Conservation (phyloP, 2,329 filamentous ascomycete species). For the Aspergillus intermedius region DNA sequence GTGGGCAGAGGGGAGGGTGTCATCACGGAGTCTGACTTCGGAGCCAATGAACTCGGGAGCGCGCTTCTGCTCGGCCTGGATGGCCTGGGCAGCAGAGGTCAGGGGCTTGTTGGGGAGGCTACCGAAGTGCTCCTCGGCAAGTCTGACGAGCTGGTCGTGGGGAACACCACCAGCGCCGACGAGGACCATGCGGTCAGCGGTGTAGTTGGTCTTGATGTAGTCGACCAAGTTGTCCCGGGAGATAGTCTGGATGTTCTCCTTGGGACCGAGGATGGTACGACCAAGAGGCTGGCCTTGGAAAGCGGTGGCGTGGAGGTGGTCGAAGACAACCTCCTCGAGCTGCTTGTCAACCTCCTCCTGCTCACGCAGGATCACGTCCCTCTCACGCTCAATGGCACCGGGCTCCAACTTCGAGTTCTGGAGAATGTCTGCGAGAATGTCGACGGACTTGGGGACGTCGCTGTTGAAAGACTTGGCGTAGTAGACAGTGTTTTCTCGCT, state of each 20-base stretch:
- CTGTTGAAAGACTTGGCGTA: constrained; percentile 99
- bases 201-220: constrained; percentile 99
- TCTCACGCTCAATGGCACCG: constrained; percentile 89
- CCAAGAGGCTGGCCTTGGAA: constrained; percentile 95
- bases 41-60: constrained; percentile 95
- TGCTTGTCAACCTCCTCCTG: constrained; percentile 99
- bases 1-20: constrained; percentile 92
- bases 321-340: constrained; percentile 98
- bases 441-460: constrained; percentile 91
- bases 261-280: constrained; percentile 94
- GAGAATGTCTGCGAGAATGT: constrained; percentile 97
- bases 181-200: constrained; percentile 97
- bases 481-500: constrained; percentile 99
- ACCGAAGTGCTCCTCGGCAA: constrained; percentile 94
- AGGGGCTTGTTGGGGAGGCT: constrained; percentile 68
- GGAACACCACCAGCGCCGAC: constrained; percentile 91
- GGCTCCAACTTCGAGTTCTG: constrained; percentile 98
- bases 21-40: constrained; percentile 90
- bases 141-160: constrained; percentile 86
- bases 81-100: constrained; percentile 63
- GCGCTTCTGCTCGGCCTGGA: constrained; percentile 69
- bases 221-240: constrained; percentile 80
- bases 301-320: constrained; percentile 96
- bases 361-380: constrained; percentile 96
- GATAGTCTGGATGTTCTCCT: constrained; percentile 97